These are phyloP conservation scores for Sanghuangporus baumii DNA, from an alignment of 1,284 basidiomycete genomes.

Conservation along the genomic window DNA sequence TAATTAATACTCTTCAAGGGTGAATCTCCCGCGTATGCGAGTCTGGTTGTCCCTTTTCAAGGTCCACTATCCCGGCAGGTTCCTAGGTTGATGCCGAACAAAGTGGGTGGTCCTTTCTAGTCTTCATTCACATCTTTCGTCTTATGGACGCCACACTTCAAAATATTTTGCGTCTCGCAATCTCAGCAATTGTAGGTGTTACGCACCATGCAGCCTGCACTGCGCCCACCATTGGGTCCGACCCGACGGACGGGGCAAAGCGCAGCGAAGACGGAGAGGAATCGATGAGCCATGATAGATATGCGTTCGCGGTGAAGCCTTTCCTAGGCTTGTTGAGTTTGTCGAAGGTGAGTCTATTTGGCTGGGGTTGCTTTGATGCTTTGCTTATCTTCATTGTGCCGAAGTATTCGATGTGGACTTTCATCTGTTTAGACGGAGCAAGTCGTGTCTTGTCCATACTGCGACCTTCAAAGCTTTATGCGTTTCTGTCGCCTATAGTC, in stretches of 20 bases:
- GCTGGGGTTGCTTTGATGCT: background rate
- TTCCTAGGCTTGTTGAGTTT: background rate
- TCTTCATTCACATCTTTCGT: too few species aligned
- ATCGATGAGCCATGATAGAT: background rate
- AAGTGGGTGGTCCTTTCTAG: too few species aligned
- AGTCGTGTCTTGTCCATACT: constrained; percentile 2
- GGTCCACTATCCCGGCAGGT: too few species aligned
- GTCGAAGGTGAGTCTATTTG: background rate
- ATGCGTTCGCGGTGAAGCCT: background rate
- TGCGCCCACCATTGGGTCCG: background rate
- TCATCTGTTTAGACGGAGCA: background rate
- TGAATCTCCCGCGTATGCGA: too few species aligned
- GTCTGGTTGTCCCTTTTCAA: too few species aligned
- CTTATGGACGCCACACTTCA: background rate
- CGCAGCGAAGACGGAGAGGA: background rate
- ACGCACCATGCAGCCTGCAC: constrained; percentile 7
- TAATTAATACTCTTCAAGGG: too few species aligned
- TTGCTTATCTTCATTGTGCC: background rate
- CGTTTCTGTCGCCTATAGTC: background rate
- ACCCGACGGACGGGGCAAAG: background rate
- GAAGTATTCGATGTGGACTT: constrained; percentile 9
- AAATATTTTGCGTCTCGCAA: constrained; percentile 1
- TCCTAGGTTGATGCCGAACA: too few species aligned
- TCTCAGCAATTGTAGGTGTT: background rate
- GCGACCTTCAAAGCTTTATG: background rate